Evolutionary conservation across 2,329 filamentous ascomycete species (phyloP).

Genomic region (Botrytis fragariae): DNA sequence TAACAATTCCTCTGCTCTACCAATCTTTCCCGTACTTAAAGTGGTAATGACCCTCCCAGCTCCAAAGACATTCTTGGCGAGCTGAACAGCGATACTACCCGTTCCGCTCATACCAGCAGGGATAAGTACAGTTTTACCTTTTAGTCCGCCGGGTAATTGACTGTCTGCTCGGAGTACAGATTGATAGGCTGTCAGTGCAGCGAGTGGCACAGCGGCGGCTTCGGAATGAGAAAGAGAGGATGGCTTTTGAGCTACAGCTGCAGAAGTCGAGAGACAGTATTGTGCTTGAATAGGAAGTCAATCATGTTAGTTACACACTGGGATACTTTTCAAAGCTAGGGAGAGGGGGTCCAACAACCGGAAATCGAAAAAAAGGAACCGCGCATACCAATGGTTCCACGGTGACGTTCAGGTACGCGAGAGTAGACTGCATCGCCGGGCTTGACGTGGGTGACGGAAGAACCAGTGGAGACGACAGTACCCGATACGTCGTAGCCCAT

Average conservation of each 20-base stretch:
- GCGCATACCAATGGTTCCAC: constrained; percentile 36
- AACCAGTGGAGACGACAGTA: constrained; percentile 40
- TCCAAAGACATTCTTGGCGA: not conserved
- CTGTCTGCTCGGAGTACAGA: constrained; percentile 39
- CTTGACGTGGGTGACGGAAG: constrained; percentile 39
- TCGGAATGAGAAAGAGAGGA: constrained; percentile 41
- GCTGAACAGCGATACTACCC: not conserved
- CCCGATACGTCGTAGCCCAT: constrained; percentile 46
- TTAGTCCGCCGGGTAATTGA: constrained; percentile 39
- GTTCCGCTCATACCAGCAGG: constrained; percentile 37
- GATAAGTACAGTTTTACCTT: constrained; percentile 43
- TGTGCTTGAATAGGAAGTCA: constrained; percentile 13
- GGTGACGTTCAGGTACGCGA: constrained; percentile 37
- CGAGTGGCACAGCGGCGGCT: constrained; percentile 44
- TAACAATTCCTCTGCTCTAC: not conserved
- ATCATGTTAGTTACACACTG: not conserved
- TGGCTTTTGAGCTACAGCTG: constrained; percentile 42
- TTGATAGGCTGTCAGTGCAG: constrained; percentile 43
- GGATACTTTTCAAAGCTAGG: not conserved
- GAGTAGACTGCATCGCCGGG: constrained; percentile 43
- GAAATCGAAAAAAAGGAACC: not conserved
- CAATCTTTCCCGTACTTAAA: not conserved
- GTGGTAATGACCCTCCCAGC: not conserved
- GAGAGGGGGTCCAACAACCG: not conserved
- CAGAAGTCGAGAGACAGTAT: constrained; percentile 34